Conservation (phyloP, 2,329 filamentous ascomycete genomes). For the Colletotrichum brevisporum region DNA sequence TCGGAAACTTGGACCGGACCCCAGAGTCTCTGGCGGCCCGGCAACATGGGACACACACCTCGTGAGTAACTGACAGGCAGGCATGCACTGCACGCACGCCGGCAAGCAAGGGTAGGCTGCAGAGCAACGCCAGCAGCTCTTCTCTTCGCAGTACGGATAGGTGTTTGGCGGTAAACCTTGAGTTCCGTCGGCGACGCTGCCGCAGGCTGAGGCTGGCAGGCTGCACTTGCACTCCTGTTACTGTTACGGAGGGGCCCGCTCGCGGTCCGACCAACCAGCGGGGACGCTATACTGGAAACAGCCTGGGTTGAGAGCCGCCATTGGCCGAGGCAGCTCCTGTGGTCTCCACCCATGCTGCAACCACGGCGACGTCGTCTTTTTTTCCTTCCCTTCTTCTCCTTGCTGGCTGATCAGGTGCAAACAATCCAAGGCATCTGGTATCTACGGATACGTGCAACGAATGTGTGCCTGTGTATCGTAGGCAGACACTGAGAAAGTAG, state of each 20-base stretch:
- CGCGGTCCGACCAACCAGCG: slow-evolving; percentile 27
- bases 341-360: slow-evolving; percentile 22
- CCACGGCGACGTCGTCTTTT: slow-evolving; percentile 31
- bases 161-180: not conserved
- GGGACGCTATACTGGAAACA: slow-evolving; percentile 22
- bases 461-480: no score
- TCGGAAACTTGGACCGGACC: slow-evolving; percentile 33
- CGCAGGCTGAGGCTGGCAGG: not conserved
- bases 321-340: slow-evolving; percentile 2
- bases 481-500: no score
- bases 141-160: no score
- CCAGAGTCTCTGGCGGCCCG: slow-evolving; percentile 25
- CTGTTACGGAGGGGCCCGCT: slow-evolving; percentile 9
- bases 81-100: not conserved
- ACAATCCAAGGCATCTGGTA: not conserved
- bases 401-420: not conserved
- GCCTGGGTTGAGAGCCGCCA: not conserved
- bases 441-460: no score
- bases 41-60: not conserved
- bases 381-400: slow-evolving; percentile 11
- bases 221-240: not conserved
- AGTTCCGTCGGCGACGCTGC: not conserved
- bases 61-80: not conserved
- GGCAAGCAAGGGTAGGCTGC: no score
- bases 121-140: no score